Percentiles rank a stretch among this genome's conserved stretches.
phyloP scores from a whole-genome alignment of 176 grass and related monocot genomes.

The Aegilops bicornis region DNA sequence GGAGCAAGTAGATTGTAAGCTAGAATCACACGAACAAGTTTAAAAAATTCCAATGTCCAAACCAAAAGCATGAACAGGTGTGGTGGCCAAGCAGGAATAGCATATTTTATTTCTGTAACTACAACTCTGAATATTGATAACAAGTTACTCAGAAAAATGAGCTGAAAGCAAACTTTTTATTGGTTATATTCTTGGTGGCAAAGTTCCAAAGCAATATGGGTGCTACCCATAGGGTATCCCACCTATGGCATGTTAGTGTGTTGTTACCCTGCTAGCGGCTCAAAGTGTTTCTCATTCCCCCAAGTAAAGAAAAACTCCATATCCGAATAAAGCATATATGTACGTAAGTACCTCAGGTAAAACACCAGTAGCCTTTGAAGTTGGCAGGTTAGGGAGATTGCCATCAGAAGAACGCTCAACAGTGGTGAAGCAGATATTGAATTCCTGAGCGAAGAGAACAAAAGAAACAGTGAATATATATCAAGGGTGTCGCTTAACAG shows the following conservation, averaged over 20 bases:
- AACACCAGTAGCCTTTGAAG: slow-evolving; percentile 84
- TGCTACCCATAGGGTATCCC: background rate
- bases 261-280: background rate
- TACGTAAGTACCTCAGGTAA: slow-evolving; percentile 83
- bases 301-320: slow-evolving; percentile 1
- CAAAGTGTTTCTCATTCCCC: background rate
- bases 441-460: slow-evolving; percentile 68
- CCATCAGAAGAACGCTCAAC: slow-evolving; percentile 79
- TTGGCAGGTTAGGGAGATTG: slow-evolving; percentile 67
- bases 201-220: background rate
- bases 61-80: background rate
- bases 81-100: background rate
- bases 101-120: background rate
- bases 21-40: background rate
- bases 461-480: slow-evolving; percentile 21
- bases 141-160: background rate
- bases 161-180: background rate
- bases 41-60: background rate
- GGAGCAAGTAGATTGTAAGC: background rate
- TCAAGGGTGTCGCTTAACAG: background rate
- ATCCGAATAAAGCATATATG: slow-evolving; percentile 13
- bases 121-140: background rate
- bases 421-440: slow-evolving; percentile 98
- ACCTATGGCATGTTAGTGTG: background rate
- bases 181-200: background rate